A percentile compares a stretch with the other conserved stretches of the same genome.
Conservation (phyloP, 1,284 basidiomycete genomes). For the Marasmius tenuissimus region DNA sequence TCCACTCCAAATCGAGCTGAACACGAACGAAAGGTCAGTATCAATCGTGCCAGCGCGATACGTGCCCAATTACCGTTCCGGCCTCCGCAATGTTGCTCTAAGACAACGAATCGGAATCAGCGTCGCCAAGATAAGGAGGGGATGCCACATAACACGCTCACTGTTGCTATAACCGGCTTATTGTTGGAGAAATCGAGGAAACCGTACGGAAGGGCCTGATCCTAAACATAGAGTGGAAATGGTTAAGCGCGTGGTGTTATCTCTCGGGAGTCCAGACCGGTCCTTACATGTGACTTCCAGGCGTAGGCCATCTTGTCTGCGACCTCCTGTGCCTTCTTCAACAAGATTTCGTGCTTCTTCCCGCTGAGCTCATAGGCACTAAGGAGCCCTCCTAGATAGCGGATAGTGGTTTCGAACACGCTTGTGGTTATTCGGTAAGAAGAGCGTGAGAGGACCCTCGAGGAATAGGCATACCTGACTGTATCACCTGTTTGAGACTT, state of each 20-base stretch:
- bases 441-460: not conserved
- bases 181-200: slow-evolving; percentile 52
- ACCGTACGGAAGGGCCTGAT: slow-evolving; percentile 51
- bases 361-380: slow-evolving; percentile 85
- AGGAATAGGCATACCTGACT: slow-evolving; percentile 7
- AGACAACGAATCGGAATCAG: not conserved
- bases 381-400: slow-evolving; percentile 70
- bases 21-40: not conserved
- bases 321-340: slow-evolving; percentile 68
- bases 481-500: slow-evolving; percentile 8
- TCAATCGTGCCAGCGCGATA: not conserved
- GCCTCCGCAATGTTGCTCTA: slow-evolving; percentile 67
- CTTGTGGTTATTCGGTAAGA: slow-evolving; percentile 31
- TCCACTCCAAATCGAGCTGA: slow-evolving; percentile 42
- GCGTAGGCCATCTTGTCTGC: slow-evolving; percentile 62
- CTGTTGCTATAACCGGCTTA: slow-evolving; percentile 36
- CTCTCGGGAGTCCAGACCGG: not conserved
- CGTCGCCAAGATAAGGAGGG: not conserved
- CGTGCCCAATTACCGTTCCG: slow-evolving; percentile 51
- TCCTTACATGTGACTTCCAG: not conserved
- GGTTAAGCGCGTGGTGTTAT: not conserved
- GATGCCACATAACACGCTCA: slow-evolving; percentile 28
- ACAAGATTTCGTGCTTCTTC: slow-evolving; percentile 46
- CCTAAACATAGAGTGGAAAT: slow-evolving; percentile 25
- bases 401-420: slow-evolving; percentile 88